Conservation (phyloP, 805 yeast genomes). For the Saturnispora zaruensis region DNA sequence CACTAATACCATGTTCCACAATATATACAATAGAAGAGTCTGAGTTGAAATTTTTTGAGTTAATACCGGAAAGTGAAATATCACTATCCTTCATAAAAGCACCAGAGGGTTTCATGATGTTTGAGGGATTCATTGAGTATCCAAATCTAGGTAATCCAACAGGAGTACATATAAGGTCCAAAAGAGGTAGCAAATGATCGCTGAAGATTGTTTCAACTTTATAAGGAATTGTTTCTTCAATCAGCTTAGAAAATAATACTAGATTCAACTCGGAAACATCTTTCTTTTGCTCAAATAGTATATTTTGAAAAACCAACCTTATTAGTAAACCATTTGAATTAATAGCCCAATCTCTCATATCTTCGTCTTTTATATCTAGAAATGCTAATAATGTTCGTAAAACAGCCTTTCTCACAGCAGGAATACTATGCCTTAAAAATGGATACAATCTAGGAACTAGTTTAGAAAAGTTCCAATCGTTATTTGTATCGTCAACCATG, state of each 20-base stretch:
- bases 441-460: conserved; percentile 90
- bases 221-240: conserved; percentile 36
- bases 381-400: conserved; percentile 74
- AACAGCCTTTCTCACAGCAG: conserved; percentile 85
- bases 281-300: conserved; percentile 79
- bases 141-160: conserved; percentile 87
- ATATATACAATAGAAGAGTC: conserved; percentile 3
- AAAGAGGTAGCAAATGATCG: conserved; percentile 49
- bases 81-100: conserved; percentile 28
- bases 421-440: conserved; percentile 85
- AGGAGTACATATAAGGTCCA: conserved; percentile 79
- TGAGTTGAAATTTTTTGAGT: conserved; percentile 12
- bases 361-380: conserved; percentile 40
- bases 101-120: conserved; percentile 77
- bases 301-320: conserved; percentile 75
- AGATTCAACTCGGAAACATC: conserved; percentile 59
- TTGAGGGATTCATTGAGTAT: conserved; percentile 71
- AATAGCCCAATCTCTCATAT: conserved; percentile 54
- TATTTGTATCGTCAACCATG: conserved; percentile 2
- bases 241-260: conserved; percentile 48
- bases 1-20: conserved; percentile 5
- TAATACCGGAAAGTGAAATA: conserved; percentile 23
- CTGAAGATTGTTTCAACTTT: conserved; percentile 44
- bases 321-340: conserved; percentile 50
- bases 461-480: conserved; percentile 44